These are phyloP conservation scores for Dissoconium aciculare DNA, from an alignment of 2,329 filamentous ascomycete species.

Conservation along the genomic window DNA sequence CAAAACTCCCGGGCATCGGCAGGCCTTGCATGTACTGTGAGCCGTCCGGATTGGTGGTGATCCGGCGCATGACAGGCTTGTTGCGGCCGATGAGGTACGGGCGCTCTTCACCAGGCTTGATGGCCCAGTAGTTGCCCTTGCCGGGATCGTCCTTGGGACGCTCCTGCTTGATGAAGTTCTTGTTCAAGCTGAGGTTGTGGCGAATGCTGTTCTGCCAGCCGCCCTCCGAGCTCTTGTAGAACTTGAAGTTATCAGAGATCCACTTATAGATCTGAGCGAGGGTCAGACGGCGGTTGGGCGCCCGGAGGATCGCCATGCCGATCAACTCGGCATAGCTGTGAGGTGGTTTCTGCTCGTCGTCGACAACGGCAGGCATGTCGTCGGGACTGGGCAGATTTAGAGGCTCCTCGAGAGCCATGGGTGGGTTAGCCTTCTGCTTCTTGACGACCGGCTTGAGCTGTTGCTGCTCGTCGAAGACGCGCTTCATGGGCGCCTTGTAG, in stretches of 20 bases:
- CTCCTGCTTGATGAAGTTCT: constrained; percentile 90
- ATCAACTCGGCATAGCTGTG: constrained; percentile 93
- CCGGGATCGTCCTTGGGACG: constrained; percentile 92
- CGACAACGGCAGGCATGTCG: constrained; percentile 66
- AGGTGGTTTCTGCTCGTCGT: constrained; percentile 76
- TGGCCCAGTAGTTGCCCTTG: constrained; percentile 95
- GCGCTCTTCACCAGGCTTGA: constrained; percentile 75
- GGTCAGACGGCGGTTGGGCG: constrained; percentile 68
- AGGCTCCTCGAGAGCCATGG: constrained; percentile 28
- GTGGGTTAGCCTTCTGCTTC: constrained; percentile 49
- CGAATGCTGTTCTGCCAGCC: constrained; percentile 99
- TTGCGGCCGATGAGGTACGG: constrained; percentile 79
- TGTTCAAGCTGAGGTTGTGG: constrained; percentile 93
- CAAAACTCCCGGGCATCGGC: constrained; percentile 14
- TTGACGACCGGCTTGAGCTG: constrained; percentile 49
- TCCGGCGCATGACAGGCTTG: constrained; percentile 37
- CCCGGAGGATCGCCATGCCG: constrained; percentile 88
- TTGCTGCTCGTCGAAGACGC: constrained; percentile 51
- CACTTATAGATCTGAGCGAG: constrained; percentile 96
- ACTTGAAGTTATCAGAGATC: constrained; percentile 90
- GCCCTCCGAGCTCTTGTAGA: constrained; percentile 69
- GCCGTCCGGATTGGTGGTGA: constrained; percentile 39
- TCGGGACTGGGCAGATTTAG: constrained; percentile 51
- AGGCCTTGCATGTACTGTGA: constrained; percentile 20
- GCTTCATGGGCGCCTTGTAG: constrained; percentile 36